phyloP scores from a whole-genome alignment of 1,284 basidiomycete species.

The Heterobasidion annosum region DNA sequence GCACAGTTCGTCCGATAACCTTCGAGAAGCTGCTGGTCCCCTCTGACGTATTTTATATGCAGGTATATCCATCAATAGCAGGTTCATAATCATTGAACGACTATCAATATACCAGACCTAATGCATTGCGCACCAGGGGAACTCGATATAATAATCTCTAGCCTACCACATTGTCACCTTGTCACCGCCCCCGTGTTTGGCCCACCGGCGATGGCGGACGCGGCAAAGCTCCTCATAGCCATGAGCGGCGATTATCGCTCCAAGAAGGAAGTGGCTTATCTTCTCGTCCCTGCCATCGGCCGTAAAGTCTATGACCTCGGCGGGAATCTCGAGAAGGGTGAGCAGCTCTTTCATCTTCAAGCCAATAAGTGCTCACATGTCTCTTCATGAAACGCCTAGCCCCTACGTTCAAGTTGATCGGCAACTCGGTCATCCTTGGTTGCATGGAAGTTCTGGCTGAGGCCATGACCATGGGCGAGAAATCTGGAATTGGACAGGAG shows the following conservation, averaged over 20 bases:
- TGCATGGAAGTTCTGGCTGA: constrained; percentile 76
- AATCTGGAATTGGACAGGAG: constrained; percentile 69
- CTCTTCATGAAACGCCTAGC: constrained; percentile 26
- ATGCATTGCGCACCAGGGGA: constrained; percentile 32
- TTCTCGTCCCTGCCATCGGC: constrained; percentile 73
- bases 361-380: too few relatives aligned
- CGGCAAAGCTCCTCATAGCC: constrained; percentile 63
- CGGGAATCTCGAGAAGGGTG: constrained; percentile 72
- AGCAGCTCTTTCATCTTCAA: background rate
- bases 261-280: constrained; percentile 74
- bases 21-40: background rate
- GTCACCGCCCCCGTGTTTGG: constrained; percentile 82
- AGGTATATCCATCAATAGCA: constrained; percentile 67
- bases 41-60: constrained; percentile 5
- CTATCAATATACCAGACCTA: background rate
- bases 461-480: constrained; percentile 77
- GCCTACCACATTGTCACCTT: constrained; percentile 54
- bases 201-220: constrained; percentile 57
- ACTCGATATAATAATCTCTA: constrained; percentile 63
- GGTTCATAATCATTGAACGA: constrained; percentile 27
- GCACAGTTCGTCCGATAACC: constrained; percentile 45
- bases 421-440: constrained; percentile 64
- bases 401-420: constrained; percentile 74
- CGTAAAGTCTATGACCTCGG: constrained; percentile 70
- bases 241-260: constrained; percentile 81